A percentile compares a stretch with the other conserved stretches of the same genome.
Evolutionary conservation across 129 eudicot genomes (phyloP).

Genomic region (Scalesia atractyloides): DNA sequence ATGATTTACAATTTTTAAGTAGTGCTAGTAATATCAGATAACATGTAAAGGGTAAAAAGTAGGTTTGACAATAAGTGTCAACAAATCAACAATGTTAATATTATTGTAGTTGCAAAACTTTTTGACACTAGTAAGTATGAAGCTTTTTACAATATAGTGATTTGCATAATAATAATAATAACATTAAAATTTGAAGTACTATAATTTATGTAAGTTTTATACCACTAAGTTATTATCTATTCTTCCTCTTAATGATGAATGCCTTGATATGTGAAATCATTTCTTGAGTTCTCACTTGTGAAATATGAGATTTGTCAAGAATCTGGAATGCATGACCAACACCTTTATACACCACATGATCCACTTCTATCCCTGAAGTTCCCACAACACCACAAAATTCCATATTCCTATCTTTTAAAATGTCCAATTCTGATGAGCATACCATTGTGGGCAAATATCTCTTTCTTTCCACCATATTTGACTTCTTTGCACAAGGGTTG

Average conservation of each 20-base stretch:
- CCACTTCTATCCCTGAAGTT: slow-evolving; percentile 55
- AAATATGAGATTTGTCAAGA: slow-evolving; percentile 54
- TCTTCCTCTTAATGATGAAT: slow-evolving; percentile 37
- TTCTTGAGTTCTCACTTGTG: slow-evolving; percentile 48
- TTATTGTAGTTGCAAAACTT: not conserved
- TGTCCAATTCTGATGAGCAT: slow-evolving; percentile 67
- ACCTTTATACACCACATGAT: slow-evolving; percentile 53
- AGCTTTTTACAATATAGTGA: not conserved
- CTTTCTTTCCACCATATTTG: slow-evolving; percentile 24
- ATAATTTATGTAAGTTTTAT: not conserved
- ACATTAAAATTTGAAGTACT: too few relatives aligned
- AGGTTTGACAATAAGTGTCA: not conserved
- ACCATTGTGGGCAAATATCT: slow-evolving; percentile 40
- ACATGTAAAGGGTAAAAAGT: not conserved
- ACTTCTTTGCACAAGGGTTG: slow-evolving; percentile 52
- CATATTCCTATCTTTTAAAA: slow-evolving; percentile 71
- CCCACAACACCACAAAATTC: slow-evolving; percentile 57
- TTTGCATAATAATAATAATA: not conserved
- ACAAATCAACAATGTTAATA: not conserved
- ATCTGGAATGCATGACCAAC: slow-evolving; percentile 94
- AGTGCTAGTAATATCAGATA: too few relatives aligned
- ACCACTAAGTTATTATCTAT: not conserved
- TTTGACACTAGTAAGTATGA: not conserved
- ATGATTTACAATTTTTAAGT: too few relatives aligned
- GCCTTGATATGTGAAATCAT: slow-evolving; percentile 55